Conservation (phyloP, 306 rosid genomes). For the Trichosanthes truncata region DNA sequence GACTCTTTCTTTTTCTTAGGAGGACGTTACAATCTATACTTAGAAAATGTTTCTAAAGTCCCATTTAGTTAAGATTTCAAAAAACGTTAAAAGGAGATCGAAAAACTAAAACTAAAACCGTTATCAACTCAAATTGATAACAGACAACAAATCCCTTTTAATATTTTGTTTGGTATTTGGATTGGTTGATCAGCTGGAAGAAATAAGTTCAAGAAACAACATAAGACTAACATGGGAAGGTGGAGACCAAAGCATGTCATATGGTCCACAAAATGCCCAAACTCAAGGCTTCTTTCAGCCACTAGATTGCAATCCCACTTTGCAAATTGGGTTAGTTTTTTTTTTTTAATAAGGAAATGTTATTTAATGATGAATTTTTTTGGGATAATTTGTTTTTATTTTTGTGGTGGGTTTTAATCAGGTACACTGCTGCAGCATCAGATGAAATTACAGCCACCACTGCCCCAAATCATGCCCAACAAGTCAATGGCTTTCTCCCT, state of each 20-base stretch:
- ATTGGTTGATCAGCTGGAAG: slow-evolving; percentile 57
- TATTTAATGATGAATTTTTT: not conserved
- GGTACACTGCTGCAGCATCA: slow-evolving; percentile 41
- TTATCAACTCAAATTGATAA: not conserved
- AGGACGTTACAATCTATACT: too few relatives aligned
- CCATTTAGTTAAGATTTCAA: not conserved
- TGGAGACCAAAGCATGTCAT: slow-evolving; percentile 59
- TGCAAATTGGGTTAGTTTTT: slow-evolving; percentile 36
- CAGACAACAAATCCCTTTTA: not conserved
- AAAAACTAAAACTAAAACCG: not conserved
- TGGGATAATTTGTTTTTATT: not conserved
- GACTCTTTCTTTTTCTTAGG: too few relatives aligned
- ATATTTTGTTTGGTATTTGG: not conserved
- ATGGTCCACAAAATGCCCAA: slow-evolving; percentile 45
- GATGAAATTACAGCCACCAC: slow-evolving; percentile 54
- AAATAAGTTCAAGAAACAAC: slow-evolving; percentile 55
- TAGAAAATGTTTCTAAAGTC: too few relatives aligned
- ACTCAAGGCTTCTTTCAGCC: slow-evolving; percentile 45
- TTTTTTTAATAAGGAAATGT: not conserved
- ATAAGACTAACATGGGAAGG: slow-evolving; percentile 66
- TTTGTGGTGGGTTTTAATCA: slow-evolving; percentile 3
- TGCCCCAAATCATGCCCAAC: slow-evolving; percentile 49
- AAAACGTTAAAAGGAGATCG: not conserved
- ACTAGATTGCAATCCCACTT: slow-evolving; percentile 61
- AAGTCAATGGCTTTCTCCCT: slow-evolving; percentile 70